These are phyloP conservation scores for Quercus tomentella DNA, from an alignment of 331 rosid species.

Conservation along the genomic window DNA sequence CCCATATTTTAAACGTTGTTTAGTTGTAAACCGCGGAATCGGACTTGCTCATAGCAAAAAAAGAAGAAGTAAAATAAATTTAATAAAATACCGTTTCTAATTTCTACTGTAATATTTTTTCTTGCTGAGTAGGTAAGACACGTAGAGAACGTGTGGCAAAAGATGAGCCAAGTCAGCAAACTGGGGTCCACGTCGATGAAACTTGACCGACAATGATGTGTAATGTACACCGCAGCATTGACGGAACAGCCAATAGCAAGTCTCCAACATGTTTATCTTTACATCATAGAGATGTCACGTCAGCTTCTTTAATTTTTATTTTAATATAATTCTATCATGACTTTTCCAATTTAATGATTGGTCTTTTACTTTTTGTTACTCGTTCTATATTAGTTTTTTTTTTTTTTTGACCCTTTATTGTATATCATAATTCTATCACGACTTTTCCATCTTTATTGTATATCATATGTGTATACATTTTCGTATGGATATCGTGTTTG, in stretches of 20 bases:
- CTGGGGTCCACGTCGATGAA: not conserved
- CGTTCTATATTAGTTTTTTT: too few relatives aligned
- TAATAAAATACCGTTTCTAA: too few relatives aligned
- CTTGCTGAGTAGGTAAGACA: not conserved
- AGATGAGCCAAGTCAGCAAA: constrained; percentile 1
- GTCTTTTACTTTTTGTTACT: not conserved
- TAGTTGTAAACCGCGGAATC: too few relatives aligned
- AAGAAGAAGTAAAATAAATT: too few relatives aligned
- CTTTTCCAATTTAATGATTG: not conserved
- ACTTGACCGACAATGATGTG: constrained; percentile 14
- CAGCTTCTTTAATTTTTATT: not conserved
- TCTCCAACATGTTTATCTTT: not conserved
- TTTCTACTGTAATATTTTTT: not conserved
- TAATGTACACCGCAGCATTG: constrained; percentile 2
- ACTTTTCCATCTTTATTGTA: too few relatives aligned
- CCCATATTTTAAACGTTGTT: too few relatives aligned
- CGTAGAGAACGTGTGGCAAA: not conserved
- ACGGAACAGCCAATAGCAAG: constrained; percentile 2
- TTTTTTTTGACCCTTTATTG: too few relatives aligned
- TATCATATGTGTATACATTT: too few relatives aligned
- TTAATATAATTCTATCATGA: not conserved
- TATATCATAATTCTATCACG: too few relatives aligned
- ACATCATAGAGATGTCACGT: constrained; percentile 10
- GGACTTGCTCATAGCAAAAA: too few relatives aligned
- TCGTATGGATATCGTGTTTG: too few relatives aligned